Conservation (phyloP, 2,329 filamentous ascomycete species). For the Coniochaeta sp. region DNA sequence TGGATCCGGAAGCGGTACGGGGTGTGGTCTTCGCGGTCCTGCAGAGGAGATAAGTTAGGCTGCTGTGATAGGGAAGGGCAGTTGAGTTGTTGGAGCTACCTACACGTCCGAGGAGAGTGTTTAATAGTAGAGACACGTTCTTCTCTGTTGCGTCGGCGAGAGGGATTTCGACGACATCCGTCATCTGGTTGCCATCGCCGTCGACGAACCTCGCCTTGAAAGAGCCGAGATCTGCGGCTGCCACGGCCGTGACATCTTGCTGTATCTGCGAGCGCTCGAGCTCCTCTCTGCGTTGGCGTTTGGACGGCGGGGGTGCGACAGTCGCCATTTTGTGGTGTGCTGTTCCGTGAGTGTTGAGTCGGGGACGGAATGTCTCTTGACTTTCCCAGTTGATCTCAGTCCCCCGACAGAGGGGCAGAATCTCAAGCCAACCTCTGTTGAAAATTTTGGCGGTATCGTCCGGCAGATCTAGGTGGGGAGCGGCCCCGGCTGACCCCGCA, state of each 20-base stretch:
- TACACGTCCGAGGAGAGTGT: slow-evolving; percentile 74
- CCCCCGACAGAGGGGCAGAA: not conserved
- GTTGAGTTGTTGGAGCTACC: slow-evolving; percentile 13
- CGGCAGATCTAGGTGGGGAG: too few relatives aligned
- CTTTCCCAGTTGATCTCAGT: not conserved
- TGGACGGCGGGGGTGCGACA: slow-evolving; percentile 35
- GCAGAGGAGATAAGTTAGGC: slow-evolving; percentile 1
- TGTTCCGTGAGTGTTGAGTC: not conserved
- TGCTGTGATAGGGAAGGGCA: not conserved
- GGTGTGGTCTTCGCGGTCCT: slow-evolving; percentile 52
- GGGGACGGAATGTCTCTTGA: not conserved
- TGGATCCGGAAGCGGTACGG: slow-evolving; percentile 56
- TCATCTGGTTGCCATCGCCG: slow-evolving; percentile 63
- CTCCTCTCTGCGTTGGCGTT: slow-evolving; percentile 73
- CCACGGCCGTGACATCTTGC: slow-evolving; percentile 63
- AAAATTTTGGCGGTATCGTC: slow-evolving; percentile 18
- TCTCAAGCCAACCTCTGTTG: not conserved
- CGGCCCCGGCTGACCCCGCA: too few relatives aligned
- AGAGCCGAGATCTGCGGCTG: slow-evolving; percentile 64
- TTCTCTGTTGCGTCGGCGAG: slow-evolving; percentile 80
- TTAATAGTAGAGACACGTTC: slow-evolving; percentile 81
- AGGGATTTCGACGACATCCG: slow-evolving; percentile 66
- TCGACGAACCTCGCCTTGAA: slow-evolving; percentile 86
- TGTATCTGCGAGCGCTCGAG: slow-evolving; percentile 66
- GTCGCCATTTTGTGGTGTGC: slow-evolving; percentile 22